Evolutionary conservation across 2,329 filamentous ascomycete species (phyloP).

Genomic region (Harringtonia lauricola): DNA sequence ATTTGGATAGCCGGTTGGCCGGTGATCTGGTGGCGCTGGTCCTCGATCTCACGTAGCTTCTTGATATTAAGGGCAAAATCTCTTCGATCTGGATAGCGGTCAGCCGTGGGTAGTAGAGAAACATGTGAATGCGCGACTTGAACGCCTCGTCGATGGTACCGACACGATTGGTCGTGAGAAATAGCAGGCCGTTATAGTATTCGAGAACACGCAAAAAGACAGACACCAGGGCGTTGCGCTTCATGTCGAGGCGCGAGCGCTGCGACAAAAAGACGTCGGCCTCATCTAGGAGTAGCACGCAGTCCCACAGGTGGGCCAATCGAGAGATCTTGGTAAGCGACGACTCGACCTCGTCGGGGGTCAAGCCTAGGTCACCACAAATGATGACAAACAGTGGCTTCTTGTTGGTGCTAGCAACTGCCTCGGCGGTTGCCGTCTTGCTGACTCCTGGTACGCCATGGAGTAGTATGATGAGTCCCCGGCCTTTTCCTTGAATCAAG

Average conservation of each 20-base stretch:
- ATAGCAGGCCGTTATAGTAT: conserved; percentile 5
- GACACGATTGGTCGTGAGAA: conserved; percentile 5
- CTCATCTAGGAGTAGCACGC: conserved; percentile 15
- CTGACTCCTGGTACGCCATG: conserved; percentile 23
- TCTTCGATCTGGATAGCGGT: no score
- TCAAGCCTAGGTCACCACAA: conserved; percentile 13
- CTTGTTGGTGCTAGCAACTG: conserved; percentile 20
- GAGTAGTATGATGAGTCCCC: conserved; percentile 14
- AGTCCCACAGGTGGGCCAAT: conserved; percentile 10
- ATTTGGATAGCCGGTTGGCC: no score
- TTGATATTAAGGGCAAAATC: no score
- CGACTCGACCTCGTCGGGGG: conserved; percentile 23
- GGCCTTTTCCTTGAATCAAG: conserved; percentile 14
- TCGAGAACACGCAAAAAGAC: conserved; percentile 22
- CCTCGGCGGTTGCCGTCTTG: conserved; percentile 29
- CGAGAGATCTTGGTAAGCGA: conserved; percentile 17
- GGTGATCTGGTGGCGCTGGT: no score
- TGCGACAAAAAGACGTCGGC: conserved; percentile 13
- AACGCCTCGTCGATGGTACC: no score
- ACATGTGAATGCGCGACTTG: conserved; percentile 4
- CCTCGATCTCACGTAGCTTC: no score
- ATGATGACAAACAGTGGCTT: conserved; percentile 24
- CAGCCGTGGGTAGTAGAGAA: conserved; percentile 34
- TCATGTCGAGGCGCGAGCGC: not conserved
- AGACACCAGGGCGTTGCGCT: conserved; percentile 11